phyloP scores from a whole-genome alignment of 257 asterid species.

The Gentiana straminea region DNA sequence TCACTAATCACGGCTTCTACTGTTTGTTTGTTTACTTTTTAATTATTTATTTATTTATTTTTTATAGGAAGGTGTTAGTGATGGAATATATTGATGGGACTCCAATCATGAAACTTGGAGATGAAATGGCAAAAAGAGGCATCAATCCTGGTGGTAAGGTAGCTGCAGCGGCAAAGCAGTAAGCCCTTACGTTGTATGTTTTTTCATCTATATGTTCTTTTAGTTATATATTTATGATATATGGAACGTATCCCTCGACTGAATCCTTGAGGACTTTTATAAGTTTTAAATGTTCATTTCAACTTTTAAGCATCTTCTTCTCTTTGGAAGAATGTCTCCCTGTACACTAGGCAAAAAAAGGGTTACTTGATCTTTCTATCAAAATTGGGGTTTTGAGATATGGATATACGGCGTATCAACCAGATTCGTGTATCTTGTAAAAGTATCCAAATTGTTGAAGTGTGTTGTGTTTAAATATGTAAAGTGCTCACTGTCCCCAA shows the following conservation, averaged over 20 bases:
- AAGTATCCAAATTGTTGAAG: no score
- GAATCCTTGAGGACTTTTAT: no score
- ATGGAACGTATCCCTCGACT: background rate
- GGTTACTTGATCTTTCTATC: background rate
- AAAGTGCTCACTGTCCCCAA: no score
- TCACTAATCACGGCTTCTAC: no score
- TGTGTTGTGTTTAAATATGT: no score
- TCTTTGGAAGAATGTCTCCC: background rate
- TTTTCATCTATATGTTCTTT: slow-evolving; percentile 4
- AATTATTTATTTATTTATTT: background rate
- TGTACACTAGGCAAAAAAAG: background rate
- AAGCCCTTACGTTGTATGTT: slow-evolving; percentile 55
- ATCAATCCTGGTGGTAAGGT: slow-evolving; percentile 77
- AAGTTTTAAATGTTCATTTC: background rate
- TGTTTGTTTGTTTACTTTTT: background rate
- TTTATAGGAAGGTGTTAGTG: slow-evolving; percentile 69
- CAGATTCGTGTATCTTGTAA: no score
- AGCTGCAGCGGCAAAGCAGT: slow-evolving; percentile 94
- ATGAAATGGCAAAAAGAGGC: slow-evolving; percentile 94
- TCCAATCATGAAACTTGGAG: slow-evolving; percentile 88
- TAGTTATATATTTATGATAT: background rate
- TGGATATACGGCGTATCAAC: no score
- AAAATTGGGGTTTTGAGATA: no score
- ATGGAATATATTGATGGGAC: slow-evolving; percentile 94
- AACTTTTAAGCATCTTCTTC: background rate